Evolutionary conservation across 2,329 filamentous ascomycete species (phyloP), one percentile per base, ranked within the genome.

Genomic region (Stenocarpella maydis): DNA sequence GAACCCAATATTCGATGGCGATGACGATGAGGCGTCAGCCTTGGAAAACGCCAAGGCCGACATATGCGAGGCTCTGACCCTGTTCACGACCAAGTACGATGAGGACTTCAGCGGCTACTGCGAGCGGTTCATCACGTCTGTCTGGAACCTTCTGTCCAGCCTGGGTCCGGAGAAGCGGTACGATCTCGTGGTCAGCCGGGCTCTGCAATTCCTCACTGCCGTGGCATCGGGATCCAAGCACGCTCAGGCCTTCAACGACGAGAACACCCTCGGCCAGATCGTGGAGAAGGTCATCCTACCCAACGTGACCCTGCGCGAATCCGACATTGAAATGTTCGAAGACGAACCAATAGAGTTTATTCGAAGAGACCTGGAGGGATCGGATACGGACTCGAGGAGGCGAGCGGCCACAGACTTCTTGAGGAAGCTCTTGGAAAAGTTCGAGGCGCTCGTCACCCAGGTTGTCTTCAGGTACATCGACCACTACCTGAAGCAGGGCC

Each of bases 291-390:
- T 98, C 69, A 93, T 99, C 68, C 82, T 99, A 73, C 95, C 96
- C 12, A 99, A 99, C 76, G 89, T 99, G 69, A 92, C 92, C 19
- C 84, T 99, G 71, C 90, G 97, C 73, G 96, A 98, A 76, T 96
- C 95, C 0, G 97, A 99, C 74, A 88, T 97, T 67, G 96, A 99
- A 79, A 87, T 97, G 74, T 98, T 99, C 75, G 96, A 99, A 78
- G 97, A 99, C 78, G 97, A 99, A 82, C 96, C 96, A 0, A 99
- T 99, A 73, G 96, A 99, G 80, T 99, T 97, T 78, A 99, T 99
- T 77, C 89, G 96, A 72, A 89, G 94, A 76, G 96, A 99, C 80
- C 85, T 99, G 58, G 96, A 99, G 79, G 96, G 96, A 8, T 98
- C 96, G 1, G 96, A 99, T 80, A 97, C 92, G 67, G 96, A 98